A percentile compares a stretch with the other conserved stretches of the same genome.
Evolutionary conservation across 257 asterid genomes (phyloP).

Genomic region (Lycium barbarum): DNA sequence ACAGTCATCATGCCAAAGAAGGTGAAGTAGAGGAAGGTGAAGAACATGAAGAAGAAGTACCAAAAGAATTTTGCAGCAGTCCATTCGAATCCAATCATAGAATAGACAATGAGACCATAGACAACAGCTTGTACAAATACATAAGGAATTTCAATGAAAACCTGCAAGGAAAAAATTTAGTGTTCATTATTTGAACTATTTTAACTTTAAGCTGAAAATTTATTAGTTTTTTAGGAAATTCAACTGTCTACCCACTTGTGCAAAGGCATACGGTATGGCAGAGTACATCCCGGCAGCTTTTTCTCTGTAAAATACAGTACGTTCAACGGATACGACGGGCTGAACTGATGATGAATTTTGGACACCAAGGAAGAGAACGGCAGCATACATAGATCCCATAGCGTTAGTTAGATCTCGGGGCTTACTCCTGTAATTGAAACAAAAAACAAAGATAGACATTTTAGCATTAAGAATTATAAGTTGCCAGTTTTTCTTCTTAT

Average conservation of each 20-base stretch:
- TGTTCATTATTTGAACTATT: background rate
- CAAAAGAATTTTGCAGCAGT: conserved; percentile 50
- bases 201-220: background rate
- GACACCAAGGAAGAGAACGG: conserved; percentile 37
- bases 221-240: background rate
- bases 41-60: conserved; percentile 53
- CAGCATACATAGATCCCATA: conserved; percentile 36
- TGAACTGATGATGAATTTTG: conserved; percentile 40
- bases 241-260: conserved; percentile 62
- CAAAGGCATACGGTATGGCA: conserved; percentile 60
- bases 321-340: conserved; percentile 54
- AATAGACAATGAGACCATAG: conserved; percentile 48
- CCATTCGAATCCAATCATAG: conserved; percentile 61
- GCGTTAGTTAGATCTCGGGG: conserved; percentile 26
- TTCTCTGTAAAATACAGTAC: conserved; percentile 62
- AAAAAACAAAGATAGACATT: conserved; percentile 47
- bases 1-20: conserved; percentile 66
- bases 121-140: conserved; percentile 47
- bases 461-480: conserved; percentile 25
- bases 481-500: background rate
- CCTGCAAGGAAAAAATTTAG: conserved; percentile 34
- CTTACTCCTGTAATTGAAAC: conserved; percentile 25
- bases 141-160: conserved; percentile 57
- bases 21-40: conserved; percentile 53
- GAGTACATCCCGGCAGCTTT: conserved; percentile 72